Conservation (phyloP, 148 eudicot species). For the Nepenthes mirabilis region DNA sequence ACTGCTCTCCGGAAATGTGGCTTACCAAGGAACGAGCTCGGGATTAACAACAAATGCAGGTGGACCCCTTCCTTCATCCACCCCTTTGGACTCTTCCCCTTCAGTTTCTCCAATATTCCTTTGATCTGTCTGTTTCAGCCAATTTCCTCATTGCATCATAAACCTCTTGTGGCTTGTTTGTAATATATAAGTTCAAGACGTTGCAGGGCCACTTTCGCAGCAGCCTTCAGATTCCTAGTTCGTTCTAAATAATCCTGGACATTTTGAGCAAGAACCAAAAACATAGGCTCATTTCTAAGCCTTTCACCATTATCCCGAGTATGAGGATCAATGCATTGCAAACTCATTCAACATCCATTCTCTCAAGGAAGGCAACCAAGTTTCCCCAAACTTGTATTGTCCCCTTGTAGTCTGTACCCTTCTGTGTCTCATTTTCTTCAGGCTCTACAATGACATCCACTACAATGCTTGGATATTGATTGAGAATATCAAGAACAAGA, state of each 20-base stretch:
- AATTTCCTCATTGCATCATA: constrained; percentile 81
- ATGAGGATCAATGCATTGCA: constrained; percentile 78
- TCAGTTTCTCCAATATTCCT: constrained; percentile 20
- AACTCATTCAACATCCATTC: constrained; percentile 70
- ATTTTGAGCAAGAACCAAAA: constrained; percentile 59
- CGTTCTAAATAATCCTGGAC: constrained; percentile 62
- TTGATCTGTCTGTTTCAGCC: constrained; percentile 41
- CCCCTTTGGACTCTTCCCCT: constrained; percentile 25
- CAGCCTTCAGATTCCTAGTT: constrained; percentile 52
- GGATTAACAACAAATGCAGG: constrained; percentile 65
- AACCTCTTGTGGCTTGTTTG: constrained; percentile 68
- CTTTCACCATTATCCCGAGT: constrained; percentile 76
- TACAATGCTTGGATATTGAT: constrained; percentile 59
- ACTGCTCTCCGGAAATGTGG: constrained; percentile 63
- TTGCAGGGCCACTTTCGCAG: constrained; percentile 61
- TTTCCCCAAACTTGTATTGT: constrained; percentile 85
- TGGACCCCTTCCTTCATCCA: constrained; percentile 38
- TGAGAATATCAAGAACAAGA: constrained; percentile 53
- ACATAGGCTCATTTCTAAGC: constrained; percentile 67
- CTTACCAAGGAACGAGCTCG: constrained; percentile 61
- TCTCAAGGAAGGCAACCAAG: constrained; percentile 66
- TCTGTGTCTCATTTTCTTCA: constrained; percentile 76
- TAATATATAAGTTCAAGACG: constrained; percentile 62
- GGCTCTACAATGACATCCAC: constrained; percentile 79
- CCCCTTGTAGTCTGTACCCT: constrained; percentile 59